These are phyloP conservation scores for Trichosanthes cucumerina DNA, from an alignment of 306 rosid species.

Conservation along the genomic window DNA sequence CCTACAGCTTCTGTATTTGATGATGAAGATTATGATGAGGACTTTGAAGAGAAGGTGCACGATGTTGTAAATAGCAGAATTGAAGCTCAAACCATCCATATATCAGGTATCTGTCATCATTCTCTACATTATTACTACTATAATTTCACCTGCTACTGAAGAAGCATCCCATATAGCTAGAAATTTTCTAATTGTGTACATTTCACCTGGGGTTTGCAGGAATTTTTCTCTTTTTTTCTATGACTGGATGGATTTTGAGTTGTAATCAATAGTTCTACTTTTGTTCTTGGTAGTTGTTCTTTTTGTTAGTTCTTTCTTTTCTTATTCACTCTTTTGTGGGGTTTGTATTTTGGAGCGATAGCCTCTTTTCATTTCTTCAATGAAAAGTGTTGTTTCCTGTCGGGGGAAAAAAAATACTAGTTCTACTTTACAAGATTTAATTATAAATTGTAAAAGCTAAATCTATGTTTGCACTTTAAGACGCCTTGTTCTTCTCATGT, in stretches of 20 bases:
- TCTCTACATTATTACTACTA: neutral
- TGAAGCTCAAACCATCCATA: conserved; percentile 31
- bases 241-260: neutral
- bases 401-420: too few species aligned
- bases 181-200: neutral
- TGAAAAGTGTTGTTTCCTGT: too few species aligned
- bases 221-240: neutral
- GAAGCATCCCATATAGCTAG: neutral
- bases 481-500: neutral
- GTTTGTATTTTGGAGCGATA: too few species aligned
- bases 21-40: conserved; percentile 92
- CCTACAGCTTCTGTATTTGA: conserved; percentile 55
- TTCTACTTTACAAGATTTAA: neutral
- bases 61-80: conserved; percentile 29
- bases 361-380: too few species aligned
- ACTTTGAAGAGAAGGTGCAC: conserved; percentile 64
- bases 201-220: neutral
- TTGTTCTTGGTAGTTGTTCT: too few species aligned
- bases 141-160: neutral
- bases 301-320: too few species aligned
- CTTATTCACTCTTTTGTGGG: too few species aligned
- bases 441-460: neutral
- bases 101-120: conserved; percentile 31
- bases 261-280: neutral
- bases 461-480: too few species aligned